phyloP scores from a whole-genome alignment of 495 filamentous ascomycete species.

The Lepraria neglecta region DNA sequence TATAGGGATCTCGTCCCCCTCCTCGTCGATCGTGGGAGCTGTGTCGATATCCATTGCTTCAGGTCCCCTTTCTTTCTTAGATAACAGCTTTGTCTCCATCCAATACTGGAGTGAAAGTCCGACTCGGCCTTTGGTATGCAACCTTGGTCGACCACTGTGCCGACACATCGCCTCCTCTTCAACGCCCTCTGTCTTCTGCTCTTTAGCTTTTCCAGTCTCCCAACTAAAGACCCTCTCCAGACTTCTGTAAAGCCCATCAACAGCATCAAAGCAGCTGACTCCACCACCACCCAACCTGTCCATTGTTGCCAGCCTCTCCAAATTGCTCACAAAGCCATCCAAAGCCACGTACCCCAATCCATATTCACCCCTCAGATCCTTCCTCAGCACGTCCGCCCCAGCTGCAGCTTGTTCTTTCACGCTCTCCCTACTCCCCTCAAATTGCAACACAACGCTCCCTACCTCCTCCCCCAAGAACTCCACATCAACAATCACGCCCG shows the following conservation, averaged over 20 bases:
- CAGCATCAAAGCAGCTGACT: conserved; percentile 82
- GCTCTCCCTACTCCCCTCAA: conserved; percentile 40
- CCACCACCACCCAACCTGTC: conserved; percentile 73
- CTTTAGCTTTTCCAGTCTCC: conserved; percentile 56
- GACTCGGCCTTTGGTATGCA: conserved; percentile 66
- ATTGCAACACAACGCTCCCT: conserved; percentile 42
- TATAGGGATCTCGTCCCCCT: conserved; percentile 31
- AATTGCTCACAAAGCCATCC: conserved; percentile 71
- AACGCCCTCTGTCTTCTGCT: conserved; percentile 37
- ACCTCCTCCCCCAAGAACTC: conserved; percentile 43
- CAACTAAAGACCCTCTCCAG: conserved; percentile 57
- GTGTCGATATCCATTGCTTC: conserved; percentile 28
- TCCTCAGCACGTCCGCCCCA: conserved; percentile 47
- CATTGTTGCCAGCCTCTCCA: conserved; percentile 68
- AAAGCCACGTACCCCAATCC: conserved; percentile 34
- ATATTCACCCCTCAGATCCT: conserved; percentile 42
- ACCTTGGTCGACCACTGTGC: conserved; percentile 66
- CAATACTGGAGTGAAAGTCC: conserved; percentile 84
- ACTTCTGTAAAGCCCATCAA: conserved; percentile 70
- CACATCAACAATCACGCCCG: conserved; percentile 48
- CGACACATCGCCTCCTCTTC: conserved; percentile 53
- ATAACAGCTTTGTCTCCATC: conserved; percentile 55
- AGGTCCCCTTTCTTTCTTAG: conserved; percentile 33
- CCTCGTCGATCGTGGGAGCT: background rate
- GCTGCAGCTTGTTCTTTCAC: conserved; percentile 40